Conservation (phyloP, 148 eudicot genomes). For the Fallopia convolvulus region DNA sequence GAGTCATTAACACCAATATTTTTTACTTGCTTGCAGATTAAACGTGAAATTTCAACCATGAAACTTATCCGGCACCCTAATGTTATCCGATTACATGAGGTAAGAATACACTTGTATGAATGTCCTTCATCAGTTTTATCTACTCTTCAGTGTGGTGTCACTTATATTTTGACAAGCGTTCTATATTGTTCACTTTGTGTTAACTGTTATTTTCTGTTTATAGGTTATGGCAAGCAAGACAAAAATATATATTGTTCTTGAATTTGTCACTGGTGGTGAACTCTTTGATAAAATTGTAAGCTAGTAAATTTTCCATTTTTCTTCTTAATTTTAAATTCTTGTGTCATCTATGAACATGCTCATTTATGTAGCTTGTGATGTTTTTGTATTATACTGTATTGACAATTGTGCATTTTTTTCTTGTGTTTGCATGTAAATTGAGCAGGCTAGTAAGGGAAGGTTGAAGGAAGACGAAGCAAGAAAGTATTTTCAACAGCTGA, state of each 20-base stretch:
- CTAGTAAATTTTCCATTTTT: not conserved
- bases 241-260: constrained; percentile 81
- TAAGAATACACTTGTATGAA: constrained; percentile 22
- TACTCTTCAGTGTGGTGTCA: not conserved
- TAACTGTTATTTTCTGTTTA: constrained; percentile 16
- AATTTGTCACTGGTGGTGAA: constrained; percentile 91
- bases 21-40: constrained; percentile 51
- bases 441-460: constrained; percentile 76
- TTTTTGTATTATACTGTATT: not conserved
- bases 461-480: constrained; percentile 93
- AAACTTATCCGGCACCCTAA: constrained; percentile 81
- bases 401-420: not conserved
- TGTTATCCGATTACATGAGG: constrained; percentile 85
- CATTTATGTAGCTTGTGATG: not conserved
- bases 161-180: not conserved
- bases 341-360: not conserved
- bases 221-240: constrained; percentile 99
- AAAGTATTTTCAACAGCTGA: constrained; percentile 87
- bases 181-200: constrained; percentile 15
- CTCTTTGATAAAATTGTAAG: constrained; percentile 95
- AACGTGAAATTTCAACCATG: constrained; percentile 95
- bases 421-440: constrained; percentile 11
- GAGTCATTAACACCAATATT: constrained; percentile 1
- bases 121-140: not conserved
- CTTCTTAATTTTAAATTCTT: not conserved